Evolutionary conservation across 164 flowering plant species (phyloP).

Genomic region (Magnolia officinalis): DNA sequence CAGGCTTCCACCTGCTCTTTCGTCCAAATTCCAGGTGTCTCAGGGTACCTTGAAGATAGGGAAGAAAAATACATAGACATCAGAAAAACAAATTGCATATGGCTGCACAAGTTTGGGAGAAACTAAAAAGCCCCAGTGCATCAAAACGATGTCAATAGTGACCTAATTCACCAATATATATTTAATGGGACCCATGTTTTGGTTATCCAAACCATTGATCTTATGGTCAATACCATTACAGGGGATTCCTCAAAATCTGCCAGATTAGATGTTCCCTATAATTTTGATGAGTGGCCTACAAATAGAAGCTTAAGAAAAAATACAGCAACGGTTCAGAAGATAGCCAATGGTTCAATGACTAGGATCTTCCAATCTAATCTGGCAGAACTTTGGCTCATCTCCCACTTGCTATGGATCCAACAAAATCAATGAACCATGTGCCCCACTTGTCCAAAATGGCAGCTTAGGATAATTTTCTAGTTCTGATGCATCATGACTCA

Average conservation of each 20-base stretch:
- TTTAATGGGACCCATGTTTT: background rate
- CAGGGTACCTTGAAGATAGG: conserved; percentile 16
- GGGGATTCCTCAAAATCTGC: background rate
- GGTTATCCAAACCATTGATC: background rate
- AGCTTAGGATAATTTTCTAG: too few species aligned
- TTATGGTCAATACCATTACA: too few species aligned
- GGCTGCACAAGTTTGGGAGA: background rate
- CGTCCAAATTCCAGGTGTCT: conserved; percentile 34
- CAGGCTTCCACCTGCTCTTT: conserved; percentile 34
- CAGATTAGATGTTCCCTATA: background rate
- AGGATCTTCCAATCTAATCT: too few species aligned
- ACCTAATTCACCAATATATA: background rate
- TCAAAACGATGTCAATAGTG: background rate
- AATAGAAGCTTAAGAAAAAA: too few species aligned
- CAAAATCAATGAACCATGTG: too few species aligned
- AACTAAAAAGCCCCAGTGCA: background rate
- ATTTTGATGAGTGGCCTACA: too few species aligned
- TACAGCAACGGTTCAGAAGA: too few species aligned
- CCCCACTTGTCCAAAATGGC: too few species aligned
- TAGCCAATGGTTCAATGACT: too few species aligned
- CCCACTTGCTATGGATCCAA: too few species aligned
- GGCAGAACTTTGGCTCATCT: too few species aligned
- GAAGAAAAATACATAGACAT: background rate
- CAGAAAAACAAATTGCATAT: background rate
- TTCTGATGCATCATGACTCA: too few species aligned